Percentiles rank a stretch among this genome's conserved stretches.
Evolutionary conservation across 2,329 filamentous ascomycete genomes (phyloP).

Genomic region (Helminthosporium solani): DNA sequence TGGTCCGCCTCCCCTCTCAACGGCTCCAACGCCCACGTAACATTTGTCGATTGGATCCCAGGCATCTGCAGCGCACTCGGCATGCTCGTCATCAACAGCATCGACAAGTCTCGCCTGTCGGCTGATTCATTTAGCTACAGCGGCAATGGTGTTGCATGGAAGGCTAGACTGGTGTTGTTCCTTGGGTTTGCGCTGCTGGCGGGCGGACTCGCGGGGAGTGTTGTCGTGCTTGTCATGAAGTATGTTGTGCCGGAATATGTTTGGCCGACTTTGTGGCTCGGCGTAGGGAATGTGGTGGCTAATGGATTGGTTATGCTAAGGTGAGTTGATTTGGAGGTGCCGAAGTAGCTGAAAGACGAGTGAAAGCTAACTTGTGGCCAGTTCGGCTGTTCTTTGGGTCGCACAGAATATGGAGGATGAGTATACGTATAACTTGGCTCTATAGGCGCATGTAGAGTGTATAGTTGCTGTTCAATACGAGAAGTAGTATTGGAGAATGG

Average conservation of each 20-base stretch:
- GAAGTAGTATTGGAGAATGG: neutral
- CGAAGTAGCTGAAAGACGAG: neutral
- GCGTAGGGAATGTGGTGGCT: slow-evolving; percentile 64
- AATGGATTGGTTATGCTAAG: slow-evolving; percentile 68
- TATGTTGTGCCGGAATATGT: slow-evolving; percentile 62
- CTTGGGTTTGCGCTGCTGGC: slow-evolving; percentile 69
- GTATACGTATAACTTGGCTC: slow-evolving; percentile 68
- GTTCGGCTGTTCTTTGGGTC: slow-evolving; percentile 66
- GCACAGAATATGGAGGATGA: slow-evolving; percentile 73
- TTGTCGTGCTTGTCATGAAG: slow-evolving; percentile 68
- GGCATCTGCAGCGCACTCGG: slow-evolving; percentile 68
- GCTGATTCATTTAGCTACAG: slow-evolving; percentile 66
- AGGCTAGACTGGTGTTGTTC: slow-evolving; percentile 67
- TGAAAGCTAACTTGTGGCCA: slow-evolving; percentile 37
- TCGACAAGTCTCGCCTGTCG: slow-evolving; percentile 65
- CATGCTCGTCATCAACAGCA: slow-evolving; percentile 72
- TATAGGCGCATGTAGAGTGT: slow-evolving; percentile 45
- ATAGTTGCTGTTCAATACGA: neutral
- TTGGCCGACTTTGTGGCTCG: slow-evolving; percentile 66
- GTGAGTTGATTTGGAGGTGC: slow-evolving; percentile 43
- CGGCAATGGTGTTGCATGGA: slow-evolving; percentile 68
- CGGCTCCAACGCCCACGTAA: slow-evolving; percentile 63
- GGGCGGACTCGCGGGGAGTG: slow-evolving; percentile 65
- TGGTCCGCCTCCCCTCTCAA: slow-evolving; percentile 64
- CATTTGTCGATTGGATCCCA: slow-evolving; percentile 72